Evolutionary conservation across 345 rosid species (phyloP).

Genomic region (Salix caprea): DNA sequence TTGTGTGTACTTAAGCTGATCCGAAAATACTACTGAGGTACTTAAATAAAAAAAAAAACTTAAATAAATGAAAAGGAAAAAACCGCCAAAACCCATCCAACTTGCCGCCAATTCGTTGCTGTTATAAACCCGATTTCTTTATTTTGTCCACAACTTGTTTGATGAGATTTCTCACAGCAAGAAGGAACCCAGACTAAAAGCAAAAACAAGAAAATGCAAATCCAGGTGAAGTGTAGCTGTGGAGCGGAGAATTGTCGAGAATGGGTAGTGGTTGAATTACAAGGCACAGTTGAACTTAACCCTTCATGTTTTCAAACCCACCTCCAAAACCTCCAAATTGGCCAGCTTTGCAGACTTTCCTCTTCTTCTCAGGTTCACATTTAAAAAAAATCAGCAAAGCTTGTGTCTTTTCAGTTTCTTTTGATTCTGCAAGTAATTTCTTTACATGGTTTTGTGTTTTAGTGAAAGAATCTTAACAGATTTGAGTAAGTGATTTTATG

Average conservation of each 20-base stretch:
- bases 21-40: too few relatives aligned
- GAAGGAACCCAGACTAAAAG: too few relatives aligned
- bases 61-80: background rate
- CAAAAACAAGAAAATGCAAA: slow-evolving; percentile 51
- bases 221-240: slow-evolving; percentile 71
- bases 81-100: background rate
- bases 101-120: slow-evolving; percentile 8
- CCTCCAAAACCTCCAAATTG: slow-evolving; percentile 72
- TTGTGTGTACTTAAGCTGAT: too few relatives aligned
- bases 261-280: slow-evolving; percentile 85
- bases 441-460: background rate
- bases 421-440: background rate
- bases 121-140: background rate
- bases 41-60: background rate
- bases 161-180: too few relatives aligned
- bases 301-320: slow-evolving; percentile 51
- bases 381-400: background rate
- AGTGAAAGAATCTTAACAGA: background rate
- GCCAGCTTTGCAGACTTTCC: slow-evolving; percentile 54
- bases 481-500: background rate
- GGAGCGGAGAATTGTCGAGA: slow-evolving; percentile 69
- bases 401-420: background rate
- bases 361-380: slow-evolving; percentile 57
- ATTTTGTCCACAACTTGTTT: background rate
- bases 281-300: slow-evolving; percentile 72